Conservation (phyloP, 495 filamentous ascomycete species). For the Podospora pseudocomata region DNA sequence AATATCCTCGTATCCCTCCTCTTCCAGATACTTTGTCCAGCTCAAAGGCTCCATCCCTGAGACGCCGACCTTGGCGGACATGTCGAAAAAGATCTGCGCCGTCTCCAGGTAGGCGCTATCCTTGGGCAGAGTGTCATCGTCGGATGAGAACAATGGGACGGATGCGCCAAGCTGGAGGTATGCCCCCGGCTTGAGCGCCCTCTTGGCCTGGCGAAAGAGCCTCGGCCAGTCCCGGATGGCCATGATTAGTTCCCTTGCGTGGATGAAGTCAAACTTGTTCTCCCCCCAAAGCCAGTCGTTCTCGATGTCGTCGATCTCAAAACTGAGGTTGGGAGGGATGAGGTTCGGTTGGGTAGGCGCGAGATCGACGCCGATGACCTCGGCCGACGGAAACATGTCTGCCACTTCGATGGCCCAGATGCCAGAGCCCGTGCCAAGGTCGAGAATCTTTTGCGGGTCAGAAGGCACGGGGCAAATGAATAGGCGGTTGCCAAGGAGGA, state of each 20-base stretch:
- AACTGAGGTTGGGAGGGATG: conserved; percentile 47
- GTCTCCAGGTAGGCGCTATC: conserved; percentile 19
- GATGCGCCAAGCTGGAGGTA: conserved; percentile 47
- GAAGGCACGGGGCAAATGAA: conserved; percentile 52
- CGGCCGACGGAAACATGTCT: conserved; percentile 48
- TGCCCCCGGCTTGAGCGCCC: conserved; percentile 23
- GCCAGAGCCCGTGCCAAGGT: conserved; percentile 40
- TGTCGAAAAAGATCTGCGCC: conserved; percentile 18
- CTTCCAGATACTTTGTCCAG: conserved; percentile 31
- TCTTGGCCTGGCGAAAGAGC: conserved; percentile 38
- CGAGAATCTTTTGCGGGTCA: conserved; percentile 49
- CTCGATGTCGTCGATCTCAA: conserved; percentile 52
- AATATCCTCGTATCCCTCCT: conserved; percentile 48
- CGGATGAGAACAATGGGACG: conserved; percentile 42
- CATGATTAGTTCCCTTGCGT: conserved; percentile 48
- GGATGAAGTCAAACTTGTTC: conserved; percentile 49
- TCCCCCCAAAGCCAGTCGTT: conserved; percentile 45
- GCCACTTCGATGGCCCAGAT: conserved; percentile 54
- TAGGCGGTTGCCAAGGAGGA: conserved; percentile 51
- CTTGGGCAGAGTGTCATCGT: conserved; percentile 30
- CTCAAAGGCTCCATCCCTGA: conserved; percentile 35
- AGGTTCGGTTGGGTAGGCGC: conserved; percentile 22
- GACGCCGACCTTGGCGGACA: conserved; percentile 12
- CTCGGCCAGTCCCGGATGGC: conserved; percentile 55
- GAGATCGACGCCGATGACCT: conserved; percentile 24